Percentiles rank a stretch among this genome's conserved stretches.
Evolutionary conservation across 371 early-diverging fungal genomes (phyloP).

Genomic region (Entomophthora muscae): DNA sequence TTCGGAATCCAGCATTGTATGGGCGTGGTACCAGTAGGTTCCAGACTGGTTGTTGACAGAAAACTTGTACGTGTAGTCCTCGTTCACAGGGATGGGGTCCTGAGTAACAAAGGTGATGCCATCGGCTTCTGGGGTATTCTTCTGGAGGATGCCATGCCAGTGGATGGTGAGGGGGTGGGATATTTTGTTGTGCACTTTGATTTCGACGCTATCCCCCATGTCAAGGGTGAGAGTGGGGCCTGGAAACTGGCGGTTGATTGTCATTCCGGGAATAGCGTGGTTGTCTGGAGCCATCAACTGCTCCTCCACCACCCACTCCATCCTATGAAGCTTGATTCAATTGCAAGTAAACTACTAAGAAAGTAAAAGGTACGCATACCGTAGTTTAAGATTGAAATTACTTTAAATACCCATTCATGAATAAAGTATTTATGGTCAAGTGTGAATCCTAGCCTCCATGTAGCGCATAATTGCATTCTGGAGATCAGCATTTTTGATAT

Average conservation of each 20-base stretch:
- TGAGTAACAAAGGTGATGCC: conserved; percentile 13
- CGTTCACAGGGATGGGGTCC: conserved; percentile 15
- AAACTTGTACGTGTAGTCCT: conserved; percentile 17
- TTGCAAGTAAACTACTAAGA: no score
- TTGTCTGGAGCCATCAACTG: conserved; percentile 3
- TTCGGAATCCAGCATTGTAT: conserved; percentile 6
- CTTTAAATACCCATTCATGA: no score
- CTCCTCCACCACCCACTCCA: conserved; percentile 1
- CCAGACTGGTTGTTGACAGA: conserved; percentile 16
- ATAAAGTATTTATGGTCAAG: no score
- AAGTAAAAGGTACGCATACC: no score
- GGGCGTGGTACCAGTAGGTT: conserved; percentile 25
- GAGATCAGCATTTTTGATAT: no score
- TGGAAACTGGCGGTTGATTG: conserved; percentile 10
- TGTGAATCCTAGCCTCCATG: no score
- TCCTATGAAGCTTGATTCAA: no score
- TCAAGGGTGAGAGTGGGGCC: conserved; percentile 10
- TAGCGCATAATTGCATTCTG: no score
- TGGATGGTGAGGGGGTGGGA: conserved; percentile 10
- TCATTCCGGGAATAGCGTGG: neutral
- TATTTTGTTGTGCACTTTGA: conserved; percentile 8
- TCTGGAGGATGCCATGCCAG: conserved; percentile 13
- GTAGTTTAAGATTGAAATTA: no score
- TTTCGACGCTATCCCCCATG: conserved; percentile 9
- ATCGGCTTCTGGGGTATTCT: conserved; percentile 9